phyloP scores from a whole-genome alignment of 2,329 filamentous ascomycete genomes.

The Aspergillus brasiliensis region DNA sequence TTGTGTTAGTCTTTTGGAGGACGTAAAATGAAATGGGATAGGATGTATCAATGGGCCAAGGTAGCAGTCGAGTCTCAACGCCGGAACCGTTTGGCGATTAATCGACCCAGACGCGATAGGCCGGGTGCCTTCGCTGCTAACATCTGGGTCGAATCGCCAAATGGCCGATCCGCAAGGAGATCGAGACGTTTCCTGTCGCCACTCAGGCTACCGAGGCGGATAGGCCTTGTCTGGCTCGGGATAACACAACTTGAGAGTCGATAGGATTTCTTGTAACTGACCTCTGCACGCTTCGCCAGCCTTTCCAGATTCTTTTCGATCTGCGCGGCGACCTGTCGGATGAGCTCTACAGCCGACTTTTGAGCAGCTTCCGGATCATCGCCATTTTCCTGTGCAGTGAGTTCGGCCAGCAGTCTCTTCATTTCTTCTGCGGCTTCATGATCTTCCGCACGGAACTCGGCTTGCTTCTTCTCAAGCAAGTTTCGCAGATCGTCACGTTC shows the following conservation, averaged over 20 bases:
- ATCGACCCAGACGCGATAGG: background rate
- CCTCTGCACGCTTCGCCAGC: slow-evolving; percentile 47
- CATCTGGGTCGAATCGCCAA: background rate
- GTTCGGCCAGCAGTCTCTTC: slow-evolving; percentile 43
- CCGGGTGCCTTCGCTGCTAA: background rate
- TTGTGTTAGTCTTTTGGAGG: background rate
- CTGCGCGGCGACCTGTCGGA: slow-evolving; percentile 52
- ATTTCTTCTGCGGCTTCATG: slow-evolving; percentile 45
- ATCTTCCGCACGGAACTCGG: slow-evolving; percentile 43
- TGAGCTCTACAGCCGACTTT: slow-evolving; percentile 42
- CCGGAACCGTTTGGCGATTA: background rate
- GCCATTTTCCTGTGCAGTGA: slow-evolving; percentile 38
- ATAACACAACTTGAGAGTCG: background rate
- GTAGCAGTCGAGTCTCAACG: background rate
- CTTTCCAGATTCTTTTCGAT: slow-evolving; percentile 57
- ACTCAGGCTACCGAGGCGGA: background rate
- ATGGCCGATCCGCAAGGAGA: background rate
- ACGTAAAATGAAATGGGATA: background rate
- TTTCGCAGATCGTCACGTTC: slow-evolving; percentile 44
- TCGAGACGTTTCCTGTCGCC: slow-evolving; percentile 5
- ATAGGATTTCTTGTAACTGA: slow-evolving; percentile 26
- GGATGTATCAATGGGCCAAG: background rate
- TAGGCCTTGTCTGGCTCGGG: background rate
- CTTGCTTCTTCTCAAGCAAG: slow-evolving; percentile 42
- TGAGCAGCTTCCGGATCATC: slow-evolving; percentile 35